These are phyloP conservation scores for Noccaea caerulescens DNA, from an alignment of 345 rosid genomes.

Conservation along the genomic window DNA sequence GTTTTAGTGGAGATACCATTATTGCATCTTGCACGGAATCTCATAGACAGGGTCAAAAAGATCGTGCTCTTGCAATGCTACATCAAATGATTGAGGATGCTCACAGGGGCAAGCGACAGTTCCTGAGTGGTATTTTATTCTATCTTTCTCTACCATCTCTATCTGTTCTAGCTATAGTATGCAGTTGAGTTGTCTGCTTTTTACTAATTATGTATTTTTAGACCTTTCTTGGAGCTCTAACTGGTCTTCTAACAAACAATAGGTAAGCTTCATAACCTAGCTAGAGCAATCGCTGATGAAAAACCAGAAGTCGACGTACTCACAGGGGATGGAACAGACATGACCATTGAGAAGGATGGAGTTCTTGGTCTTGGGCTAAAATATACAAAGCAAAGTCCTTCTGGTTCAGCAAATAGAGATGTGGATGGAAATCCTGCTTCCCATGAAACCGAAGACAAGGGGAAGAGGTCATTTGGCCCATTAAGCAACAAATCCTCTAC, in stretches of 20 bases:
- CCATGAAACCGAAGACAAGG: slow-evolving; percentile 69
- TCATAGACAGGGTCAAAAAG: slow-evolving; percentile 79
- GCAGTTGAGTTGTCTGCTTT: slow-evolving; percentile 12
- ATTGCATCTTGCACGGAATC: slow-evolving; percentile 65
- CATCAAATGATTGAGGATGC: slow-evolving; percentile 99
- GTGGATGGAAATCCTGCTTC: slow-evolving; percentile 53
- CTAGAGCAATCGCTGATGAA: slow-evolving; percentile 94
- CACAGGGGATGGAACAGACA: slow-evolving; percentile 60
- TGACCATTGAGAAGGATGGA: slow-evolving; percentile 65
- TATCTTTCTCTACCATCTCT: slow-evolving; percentile 5
- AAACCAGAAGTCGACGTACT: slow-evolving; percentile 61
- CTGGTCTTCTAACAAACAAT: slow-evolving; percentile 39
- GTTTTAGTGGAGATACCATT: slow-evolving; percentile 67
- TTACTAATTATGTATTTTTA: slow-evolving; percentile 25
- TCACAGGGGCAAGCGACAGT: slow-evolving; percentile 94
- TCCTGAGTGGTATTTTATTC: slow-evolving; percentile 76
- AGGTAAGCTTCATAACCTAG: slow-evolving; percentile 97
- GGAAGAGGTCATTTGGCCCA: slow-evolving; percentile 80
- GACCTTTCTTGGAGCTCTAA: slow-evolving; percentile 34
- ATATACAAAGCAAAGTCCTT: slow-evolving; percentile 53
- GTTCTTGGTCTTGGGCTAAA: slow-evolving; percentile 92
- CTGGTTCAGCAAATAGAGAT: slow-evolving; percentile 55
- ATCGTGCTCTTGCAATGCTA: slow-evolving; percentile 86
- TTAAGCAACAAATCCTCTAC: slow-evolving; percentile 81
- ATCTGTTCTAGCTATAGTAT: slow-evolving; percentile 27